These are phyloP conservation scores for Pythium angustatum DNA, from an alignment of 352 stramenopile species.

Conservation along the genomic window DNA sequence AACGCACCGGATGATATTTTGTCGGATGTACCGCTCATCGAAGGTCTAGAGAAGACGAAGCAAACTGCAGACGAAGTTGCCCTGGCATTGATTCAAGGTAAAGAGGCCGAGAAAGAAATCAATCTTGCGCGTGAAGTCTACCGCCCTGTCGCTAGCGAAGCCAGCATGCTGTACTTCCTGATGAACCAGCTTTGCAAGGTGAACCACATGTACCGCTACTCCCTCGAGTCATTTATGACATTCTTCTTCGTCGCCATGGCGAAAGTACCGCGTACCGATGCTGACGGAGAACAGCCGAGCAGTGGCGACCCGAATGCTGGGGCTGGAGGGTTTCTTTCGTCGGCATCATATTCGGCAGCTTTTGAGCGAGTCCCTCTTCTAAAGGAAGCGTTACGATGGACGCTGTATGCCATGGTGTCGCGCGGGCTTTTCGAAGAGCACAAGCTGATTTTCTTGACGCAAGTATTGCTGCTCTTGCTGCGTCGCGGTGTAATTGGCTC, in stretches of 20 bases:
- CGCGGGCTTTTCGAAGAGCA: conserved; percentile 92
- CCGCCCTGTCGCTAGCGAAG: conserved; percentile 84
- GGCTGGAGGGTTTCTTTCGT: conserved; percentile 31
- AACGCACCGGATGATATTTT: conserved; percentile 93
- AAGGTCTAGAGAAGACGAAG: conserved; percentile 92
- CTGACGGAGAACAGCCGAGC: neutral
- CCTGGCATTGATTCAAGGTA: conserved; percentile 75
- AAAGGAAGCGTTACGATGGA: conserved; percentile 81
- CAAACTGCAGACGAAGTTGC: conserved; percentile 87
- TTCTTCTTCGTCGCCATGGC: conserved; percentile 87
- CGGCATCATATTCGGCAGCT: conserved; percentile 34
- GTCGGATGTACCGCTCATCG: conserved; percentile 89
- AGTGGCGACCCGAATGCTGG: neutral
- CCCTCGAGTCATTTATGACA: conserved; percentile 88
- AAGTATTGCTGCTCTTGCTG: conserved; percentile 86
- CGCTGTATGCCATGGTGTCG: conserved; percentile 89
- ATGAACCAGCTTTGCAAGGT: conserved; percentile 88
- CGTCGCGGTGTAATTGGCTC: conserved; percentile 59
- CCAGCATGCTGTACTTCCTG: conserved; percentile 92
- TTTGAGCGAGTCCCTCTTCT: conserved; percentile 64
- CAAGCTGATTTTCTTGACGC: conserved; percentile 88
- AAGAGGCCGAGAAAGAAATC: conserved; percentile 90
- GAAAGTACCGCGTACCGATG: conserved; percentile 39
- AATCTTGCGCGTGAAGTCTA: conserved; percentile 92
- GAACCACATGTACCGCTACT: conserved; percentile 95